phyloP scores from a whole-genome alignment of 75 land plant species.

The Larix kaempferi region DNA sequence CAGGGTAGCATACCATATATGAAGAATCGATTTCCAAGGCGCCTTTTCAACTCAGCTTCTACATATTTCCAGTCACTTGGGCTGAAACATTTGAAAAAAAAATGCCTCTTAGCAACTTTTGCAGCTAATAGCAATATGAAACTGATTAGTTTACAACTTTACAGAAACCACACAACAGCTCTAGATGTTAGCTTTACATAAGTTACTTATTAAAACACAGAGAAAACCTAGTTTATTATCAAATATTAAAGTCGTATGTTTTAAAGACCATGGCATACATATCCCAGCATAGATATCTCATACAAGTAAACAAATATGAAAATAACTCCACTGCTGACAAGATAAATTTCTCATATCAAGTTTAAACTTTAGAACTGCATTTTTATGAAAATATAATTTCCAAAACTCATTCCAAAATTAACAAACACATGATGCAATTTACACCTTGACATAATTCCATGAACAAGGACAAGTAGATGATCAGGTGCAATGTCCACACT shows the following conservation, averaged over 20 bases:
- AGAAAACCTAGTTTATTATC: not conserved
- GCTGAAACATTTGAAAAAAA: slow-evolving; percentile 34
- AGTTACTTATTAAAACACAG: not conserved
- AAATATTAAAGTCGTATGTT: not conserved
- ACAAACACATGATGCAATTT: slow-evolving; percentile 12
- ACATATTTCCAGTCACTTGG: slow-evolving; percentile 95
- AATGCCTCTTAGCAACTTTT: not conserved
- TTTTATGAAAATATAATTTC: not conserved
- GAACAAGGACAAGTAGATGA: slow-evolving; percentile 94
- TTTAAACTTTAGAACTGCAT: not conserved
- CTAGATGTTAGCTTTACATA: not conserved
- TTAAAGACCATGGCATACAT: not conserved
- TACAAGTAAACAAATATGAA: not conserved
- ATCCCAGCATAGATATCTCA: not conserved
- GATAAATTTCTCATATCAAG: not conserved
- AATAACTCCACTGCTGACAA: not conserved
- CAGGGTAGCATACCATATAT: slow-evolving; percentile 67
- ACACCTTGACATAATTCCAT: slow-evolving; percentile 84
- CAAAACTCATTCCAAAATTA: not conserved
- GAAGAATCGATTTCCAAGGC: slow-evolving; percentile 58
- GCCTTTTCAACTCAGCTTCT: slow-evolving; percentile 64
- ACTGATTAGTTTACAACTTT: not conserved
- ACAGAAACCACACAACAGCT: slow-evolving; percentile 1
- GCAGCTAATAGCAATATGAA: not conserved
- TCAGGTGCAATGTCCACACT: slow-evolving; percentile 37